Evolutionary conservation across 768 basidiomycete species (phyloP).

Genomic region (Phylloporus sp.): DNA sequence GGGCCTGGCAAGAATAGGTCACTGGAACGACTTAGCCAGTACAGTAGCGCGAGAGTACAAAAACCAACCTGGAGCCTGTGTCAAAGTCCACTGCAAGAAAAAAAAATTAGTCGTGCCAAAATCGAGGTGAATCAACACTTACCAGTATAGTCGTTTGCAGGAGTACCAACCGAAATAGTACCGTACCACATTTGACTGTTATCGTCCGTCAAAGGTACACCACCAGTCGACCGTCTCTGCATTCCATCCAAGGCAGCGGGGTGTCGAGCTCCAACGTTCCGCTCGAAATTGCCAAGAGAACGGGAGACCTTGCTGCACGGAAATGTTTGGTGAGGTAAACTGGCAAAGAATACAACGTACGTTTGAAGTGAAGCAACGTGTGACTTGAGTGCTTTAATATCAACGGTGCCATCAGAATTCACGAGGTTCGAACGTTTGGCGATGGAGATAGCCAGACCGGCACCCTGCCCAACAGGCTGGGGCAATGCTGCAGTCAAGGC

Average conservation of each 20-base stretch:
- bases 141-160: not conserved
- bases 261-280: not conserved
- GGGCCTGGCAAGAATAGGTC: conserved; percentile 28
- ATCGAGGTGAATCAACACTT: not conserved
- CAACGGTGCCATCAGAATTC: conserved; percentile 1
- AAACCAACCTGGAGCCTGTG: conserved; percentile 22
- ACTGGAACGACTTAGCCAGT: conserved; percentile 6
- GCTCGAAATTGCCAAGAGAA: not conserved
- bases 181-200: conserved; percentile 6
- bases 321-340: too few relatives aligned
- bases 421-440: conserved; percentile 1
- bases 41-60: too few relatives aligned
- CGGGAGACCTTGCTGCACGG: conserved; percentile 1
- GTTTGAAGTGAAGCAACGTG: conserved; percentile 3
- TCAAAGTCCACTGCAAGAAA: conserved; percentile 22
- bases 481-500: conserved; percentile 7
- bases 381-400: not conserved
- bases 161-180: conserved; percentile 11
- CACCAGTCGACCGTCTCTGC: not conserved
- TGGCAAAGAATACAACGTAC: not conserved
- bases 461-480: not conserved
- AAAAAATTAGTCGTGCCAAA: not conserved
- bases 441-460: not conserved
- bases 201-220: not conserved
- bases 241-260: not conserved